A percentile compares a stretch with the other conserved stretches of the same genome.
Conservation (phyloP, 2,329 filamentous ascomycete genomes). For the Cercospora nicotianae region DNA sequence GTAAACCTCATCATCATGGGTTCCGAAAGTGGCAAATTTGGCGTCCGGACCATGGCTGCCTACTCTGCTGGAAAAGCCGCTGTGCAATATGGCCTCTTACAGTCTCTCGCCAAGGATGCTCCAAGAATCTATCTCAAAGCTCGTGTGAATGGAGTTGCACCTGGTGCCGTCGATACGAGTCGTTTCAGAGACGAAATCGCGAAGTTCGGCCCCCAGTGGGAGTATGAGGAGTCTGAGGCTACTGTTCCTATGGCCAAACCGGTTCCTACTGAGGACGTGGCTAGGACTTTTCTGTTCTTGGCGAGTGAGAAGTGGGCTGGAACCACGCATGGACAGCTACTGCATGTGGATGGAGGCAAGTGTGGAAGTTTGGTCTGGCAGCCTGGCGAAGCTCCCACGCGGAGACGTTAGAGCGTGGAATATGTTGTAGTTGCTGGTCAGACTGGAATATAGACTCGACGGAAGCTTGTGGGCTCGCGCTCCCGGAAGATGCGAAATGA, state of each 20-base stretch:
- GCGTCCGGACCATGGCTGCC: slow-evolving; percentile 46
- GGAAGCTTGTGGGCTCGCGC: not conserved
- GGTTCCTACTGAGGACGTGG: slow-evolving; percentile 44
- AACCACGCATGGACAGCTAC: slow-evolving; percentile 47
- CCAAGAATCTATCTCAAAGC: slow-evolving; percentile 41
- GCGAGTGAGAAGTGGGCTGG: slow-evolving; percentile 50
- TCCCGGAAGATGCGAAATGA: not conserved
- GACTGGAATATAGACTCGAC: not conserved
- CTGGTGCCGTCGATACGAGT: slow-evolving; percentile 48
- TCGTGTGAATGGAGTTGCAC: slow-evolving; percentile 50
- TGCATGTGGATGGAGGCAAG: slow-evolving; percentile 51
- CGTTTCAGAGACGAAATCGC: slow-evolving; percentile 47
- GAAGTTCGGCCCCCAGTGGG: slow-evolving; percentile 41
- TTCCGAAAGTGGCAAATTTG: slow-evolving; percentile 49
- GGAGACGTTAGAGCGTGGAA: not conserved
- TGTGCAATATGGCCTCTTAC: slow-evolving; percentile 48
- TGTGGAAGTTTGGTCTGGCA: slow-evolving; percentile 35
- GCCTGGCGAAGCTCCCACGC: slow-evolving; percentile 15
- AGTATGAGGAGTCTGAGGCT: slow-evolving; percentile 47
- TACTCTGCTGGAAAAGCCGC: slow-evolving; percentile 50
- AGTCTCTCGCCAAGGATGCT: slow-evolving; percentile 45
- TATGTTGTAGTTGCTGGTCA: not conserved
- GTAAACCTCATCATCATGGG: slow-evolving; percentile 49
- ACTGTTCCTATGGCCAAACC: slow-evolving; percentile 45
- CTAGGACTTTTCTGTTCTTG: slow-evolving; percentile 48